phyloP scores from a whole-genome alignment of 768 basidiomycete species.

The Agaricus sinodeliciosus region DNA sequence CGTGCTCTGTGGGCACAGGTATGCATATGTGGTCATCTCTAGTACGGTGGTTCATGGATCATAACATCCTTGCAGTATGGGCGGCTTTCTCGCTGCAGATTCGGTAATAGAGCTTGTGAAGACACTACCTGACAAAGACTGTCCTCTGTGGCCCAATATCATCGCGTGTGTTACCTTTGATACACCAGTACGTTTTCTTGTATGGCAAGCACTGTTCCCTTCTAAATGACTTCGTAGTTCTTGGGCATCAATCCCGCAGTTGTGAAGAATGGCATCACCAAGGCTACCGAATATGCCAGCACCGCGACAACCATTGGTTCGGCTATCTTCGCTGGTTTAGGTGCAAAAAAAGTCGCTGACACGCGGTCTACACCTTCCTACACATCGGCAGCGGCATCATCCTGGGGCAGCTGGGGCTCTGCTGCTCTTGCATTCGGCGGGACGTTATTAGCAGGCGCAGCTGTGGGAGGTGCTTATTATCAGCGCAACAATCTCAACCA shows the following conservation, averaged over 20 bases:
- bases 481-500: constrained; percentile 67
- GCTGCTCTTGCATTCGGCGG: constrained; percentile 69
- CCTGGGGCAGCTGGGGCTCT: constrained; percentile 57
- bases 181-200: constrained; percentile 63
- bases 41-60: not conserved
- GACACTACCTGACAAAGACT: constrained; percentile 53
- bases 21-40: constrained; percentile 11
- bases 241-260: constrained; percentile 81
- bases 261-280: constrained; percentile 78
- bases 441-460: constrained; percentile 72
- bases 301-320: constrained; percentile 59
- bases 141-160: constrained; percentile 84
- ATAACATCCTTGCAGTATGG: constrained; percentile 57
- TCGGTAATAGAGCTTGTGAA: constrained; percentile 66
- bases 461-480: constrained; percentile 80
- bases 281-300: constrained; percentile 64
- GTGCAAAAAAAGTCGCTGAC: constrained; percentile 34
- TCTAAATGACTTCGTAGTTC: constrained; percentile 43
- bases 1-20: constrained; percentile 89
- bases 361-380: constrained; percentile 19
- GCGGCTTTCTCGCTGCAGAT: constrained; percentile 85
- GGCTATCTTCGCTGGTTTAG: constrained; percentile 46
- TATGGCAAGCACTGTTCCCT: not conserved
- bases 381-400: constrained; percentile 11
- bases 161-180: constrained; percentile 84